Evolutionary conservation across 306 rosid genomes (phyloP), one percentile per base, ranked within the genome.

Genomic region (Arachis hypogaea): DNA sequence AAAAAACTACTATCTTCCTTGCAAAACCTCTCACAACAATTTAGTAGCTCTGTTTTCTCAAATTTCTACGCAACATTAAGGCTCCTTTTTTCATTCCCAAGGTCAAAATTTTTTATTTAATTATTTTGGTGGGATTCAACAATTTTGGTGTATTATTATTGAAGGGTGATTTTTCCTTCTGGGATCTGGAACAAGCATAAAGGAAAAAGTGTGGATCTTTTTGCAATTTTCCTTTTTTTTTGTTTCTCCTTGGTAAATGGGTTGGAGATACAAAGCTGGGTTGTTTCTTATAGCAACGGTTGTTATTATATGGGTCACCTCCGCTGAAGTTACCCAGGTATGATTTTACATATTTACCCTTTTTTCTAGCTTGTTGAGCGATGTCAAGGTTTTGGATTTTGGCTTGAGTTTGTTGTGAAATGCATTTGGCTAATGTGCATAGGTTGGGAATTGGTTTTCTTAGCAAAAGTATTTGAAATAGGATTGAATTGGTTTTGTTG

Each of bases 241-340:
- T 5, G 50, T 28, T 36, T 14, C 41, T 62, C 60, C 33, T 16
- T 68, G 81, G 38, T 74, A 75, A 49, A 90, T 90, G 98, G 90
- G 89, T 78, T 92, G 88, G 92, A 95, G 83, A 70, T 95, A 90
- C 49, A 92, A 84, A 54, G 92, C 89, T 63, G 99, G 96, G 45
- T 81, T 95, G 85, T 81, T 88, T 76, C 93, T 92, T 44, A 90
- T 92, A 77, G 96, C 68, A 40, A 85, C 90, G 59, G 99, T 92
- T 56, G 96, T 95, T 66, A 62, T 95, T 73, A 95, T 92, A 51
- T 95, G 99, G 99, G 98, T 94, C 16, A 78, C 86, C 79, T 94
- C 99, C 14, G 96, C 99, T 36, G 99, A 94, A 85, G 97, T 94
- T 47, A 94, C 99, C 45, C 99, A 95, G 97, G 99, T 91, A 71